phyloP scores from a whole-genome alignment of 768 basidiomycete species.

The Fomitopsis pulvina region DNA sequence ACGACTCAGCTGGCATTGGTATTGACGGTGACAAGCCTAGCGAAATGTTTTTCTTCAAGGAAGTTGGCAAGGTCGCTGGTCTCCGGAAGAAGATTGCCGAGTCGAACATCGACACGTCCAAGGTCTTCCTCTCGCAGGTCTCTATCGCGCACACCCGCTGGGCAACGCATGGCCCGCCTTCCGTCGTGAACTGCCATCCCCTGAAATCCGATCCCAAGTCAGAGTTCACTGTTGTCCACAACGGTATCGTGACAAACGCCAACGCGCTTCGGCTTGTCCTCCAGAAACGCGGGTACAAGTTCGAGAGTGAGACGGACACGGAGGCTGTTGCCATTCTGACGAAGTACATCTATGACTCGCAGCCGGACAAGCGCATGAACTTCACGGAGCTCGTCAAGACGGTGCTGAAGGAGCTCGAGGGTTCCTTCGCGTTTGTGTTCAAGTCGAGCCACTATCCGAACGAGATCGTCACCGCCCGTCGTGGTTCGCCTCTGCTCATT shows the following conservation, averaged over 20 bases:
- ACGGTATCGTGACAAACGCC: slow-evolving; percentile 97
- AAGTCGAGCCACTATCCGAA: slow-evolving; percentile 95
- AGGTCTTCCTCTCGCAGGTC: slow-evolving; percentile 78
- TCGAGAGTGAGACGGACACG: slow-evolving; percentile 94
- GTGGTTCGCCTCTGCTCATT: slow-evolving; percentile 92
- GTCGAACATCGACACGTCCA: slow-evolving; percentile 64
- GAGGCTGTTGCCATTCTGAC: slow-evolving; percentile 94
- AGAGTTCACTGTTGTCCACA: slow-evolving; percentile 95
- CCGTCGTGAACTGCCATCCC: slow-evolving; percentile 89
- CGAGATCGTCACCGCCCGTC: slow-evolving; percentile 91
- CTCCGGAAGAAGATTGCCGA: slow-evolving; percentile 84
- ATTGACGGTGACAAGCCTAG: slow-evolving; percentile 88
- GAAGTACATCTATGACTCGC: slow-evolving; percentile 95
- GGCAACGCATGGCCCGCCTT: slow-evolving; percentile 96
- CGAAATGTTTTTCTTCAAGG: slow-evolving; percentile 83
- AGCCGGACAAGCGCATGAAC: slow-evolving; percentile 74
- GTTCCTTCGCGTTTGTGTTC: slow-evolving; percentile 99
- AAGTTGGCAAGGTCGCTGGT: slow-evolving; percentile 94
- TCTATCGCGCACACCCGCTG: slow-evolving; percentile 99
- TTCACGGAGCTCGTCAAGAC: slow-evolving; percentile 94
- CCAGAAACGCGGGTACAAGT: slow-evolving; percentile 92
- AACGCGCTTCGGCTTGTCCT: slow-evolving; percentile 85
- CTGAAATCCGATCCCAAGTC: slow-evolving; percentile 72
- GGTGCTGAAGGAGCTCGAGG: slow-evolving; percentile 95
- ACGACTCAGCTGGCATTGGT: slow-evolving; percentile 89